Conservation (phyloP, 805 yeast species). For the Kazachstania bromeliacearum region DNA sequence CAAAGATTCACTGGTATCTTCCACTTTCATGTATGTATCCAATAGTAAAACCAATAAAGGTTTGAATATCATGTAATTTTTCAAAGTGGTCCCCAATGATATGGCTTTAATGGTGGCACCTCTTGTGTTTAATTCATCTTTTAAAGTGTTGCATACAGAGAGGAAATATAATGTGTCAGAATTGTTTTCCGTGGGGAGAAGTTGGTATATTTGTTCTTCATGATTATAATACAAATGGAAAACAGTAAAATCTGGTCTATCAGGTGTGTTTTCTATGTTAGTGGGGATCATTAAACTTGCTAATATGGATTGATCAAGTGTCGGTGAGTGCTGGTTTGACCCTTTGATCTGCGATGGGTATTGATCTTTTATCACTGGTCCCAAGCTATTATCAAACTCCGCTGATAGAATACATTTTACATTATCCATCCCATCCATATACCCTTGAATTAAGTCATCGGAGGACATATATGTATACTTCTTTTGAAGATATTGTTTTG, state of each 20-base stretch:
- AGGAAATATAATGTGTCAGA: constrained; percentile 40
- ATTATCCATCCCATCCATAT: constrained; percentile 19
- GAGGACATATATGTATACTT: not conserved
- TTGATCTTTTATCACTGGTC: constrained; percentile 27
- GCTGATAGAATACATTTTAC: constrained; percentile 56
- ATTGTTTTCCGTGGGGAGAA: constrained; percentile 15
- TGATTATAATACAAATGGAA: constrained; percentile 40
- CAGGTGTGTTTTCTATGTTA: constrained; percentile 41
- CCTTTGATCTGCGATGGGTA: too few relatives aligned
- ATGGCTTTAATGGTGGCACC: constrained; percentile 54
- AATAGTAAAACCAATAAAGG: constrained; percentile 48
- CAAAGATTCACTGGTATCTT: constrained; percentile 5
- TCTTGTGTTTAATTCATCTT: constrained; percentile 36
- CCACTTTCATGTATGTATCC: constrained; percentile 26
- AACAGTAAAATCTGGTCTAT: constrained; percentile 49
- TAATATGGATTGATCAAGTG: constrained; percentile 13
- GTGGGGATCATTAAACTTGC: constrained; percentile 57
- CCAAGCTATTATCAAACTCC: constrained; percentile 71
- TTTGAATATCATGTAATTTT: constrained; percentile 47
- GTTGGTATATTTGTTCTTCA: constrained; percentile 11
- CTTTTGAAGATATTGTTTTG: too few relatives aligned
- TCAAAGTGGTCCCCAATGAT: constrained; percentile 45
- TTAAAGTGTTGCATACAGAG: constrained; percentile 45
- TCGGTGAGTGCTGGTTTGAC: too few relatives aligned
- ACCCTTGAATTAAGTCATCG: not conserved